Base-by-base conservation (phyloP, 202 grass and related monocot species). In the Schoenoplectus tabernaemontani region DNA sequence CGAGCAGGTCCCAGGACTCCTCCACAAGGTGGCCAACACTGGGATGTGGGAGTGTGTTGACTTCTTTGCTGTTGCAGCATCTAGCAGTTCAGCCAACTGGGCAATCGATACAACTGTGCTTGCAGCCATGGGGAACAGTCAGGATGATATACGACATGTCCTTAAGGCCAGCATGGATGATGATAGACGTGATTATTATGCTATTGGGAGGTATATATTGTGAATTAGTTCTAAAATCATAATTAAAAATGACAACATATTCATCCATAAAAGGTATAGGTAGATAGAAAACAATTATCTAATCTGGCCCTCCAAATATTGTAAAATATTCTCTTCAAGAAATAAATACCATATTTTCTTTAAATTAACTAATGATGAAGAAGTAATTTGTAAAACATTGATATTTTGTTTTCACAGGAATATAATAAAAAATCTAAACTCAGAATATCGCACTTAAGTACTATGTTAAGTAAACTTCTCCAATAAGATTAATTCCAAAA, bases 41-140 rank as follows among this genome's bases (percentile, higher is more conserved):
- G 89, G 89, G 15, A 91, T 91, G 89, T 91, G 89, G 89, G 89
- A 91, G 81, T 91, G 89, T 76, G 74, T 88, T 15, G 89, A 91
- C 72, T 91, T 91, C 81, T 91, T 86, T 67, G 84, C 89, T 2
- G 86, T 89, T 32, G 57, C 64, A 4, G 66, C 64, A 39, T 87
- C 85, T 30, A 32, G 10, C 16, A 57, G 30, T 19, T 23, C 30
- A 42, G 65, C 48, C 12, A 57, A 76, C 20, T 60, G 22, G 19
- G 61, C 61, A 38, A 67, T 41, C 6, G 26, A 82, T 39, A 81
- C 83, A n/a, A 59, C 81, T 42, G 82, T 78, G 54, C 34, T 59
- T 19, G 82, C 56, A 3, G 23, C n/a, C n/a, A 66, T 56, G 9
- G 57, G 16, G 16, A 78, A 84, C 22, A 38, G 20, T 6, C 82